phyloP scores from a whole-genome alignment of 169 alveolate species.

The Cryptosporidium canis region DNA sequence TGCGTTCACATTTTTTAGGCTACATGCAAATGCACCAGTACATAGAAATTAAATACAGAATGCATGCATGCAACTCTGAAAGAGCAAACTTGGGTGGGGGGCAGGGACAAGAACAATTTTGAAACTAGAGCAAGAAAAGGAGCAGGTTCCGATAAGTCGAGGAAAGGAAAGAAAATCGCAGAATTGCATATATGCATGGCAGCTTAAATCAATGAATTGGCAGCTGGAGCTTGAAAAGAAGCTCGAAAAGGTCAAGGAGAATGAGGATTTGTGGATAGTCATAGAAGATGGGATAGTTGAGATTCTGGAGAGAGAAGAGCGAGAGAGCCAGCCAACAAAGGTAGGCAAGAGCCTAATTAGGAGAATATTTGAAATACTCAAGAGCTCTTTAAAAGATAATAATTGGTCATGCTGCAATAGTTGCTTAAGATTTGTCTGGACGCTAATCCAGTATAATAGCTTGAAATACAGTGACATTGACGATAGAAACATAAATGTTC shows the following conservation, averaged over 20 bases:
- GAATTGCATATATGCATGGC: not conserved
- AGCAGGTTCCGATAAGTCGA: not conserved
- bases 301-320: slow-evolving; percentile 13
- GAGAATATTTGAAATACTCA: slow-evolving; percentile 24
- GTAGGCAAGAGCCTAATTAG: not conserved
- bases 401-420: slow-evolving; percentile 69
- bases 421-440: slow-evolving; percentile 65
- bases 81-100: not conserved
- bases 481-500: slow-evolving; percentile 29
- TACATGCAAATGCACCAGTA: not conserved
- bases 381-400: slow-evolving; percentile 2
- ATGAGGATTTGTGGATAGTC: slow-evolving; percentile 24
- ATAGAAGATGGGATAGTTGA: slow-evolving; percentile 51
- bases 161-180: not conserved
- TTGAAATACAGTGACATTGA: slow-evolving; percentile 11
- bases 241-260: slow-evolving; percentile 22
- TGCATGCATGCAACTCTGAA: slow-evolving; percentile 25
- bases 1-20: not conserved
- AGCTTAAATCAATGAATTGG: slow-evolving; percentile 48
- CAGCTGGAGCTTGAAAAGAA: slow-evolving; percentile 53
- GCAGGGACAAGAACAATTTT: not conserved
- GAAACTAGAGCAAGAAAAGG: not conserved
- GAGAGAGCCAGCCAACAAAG: not conserved
- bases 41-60: not conserved
- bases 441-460: slow-evolving; percentile 39